Evolutionary conservation across 164 flowering plant genomes (phyloP).

Genomic region (Saururus chinensis): DNA sequence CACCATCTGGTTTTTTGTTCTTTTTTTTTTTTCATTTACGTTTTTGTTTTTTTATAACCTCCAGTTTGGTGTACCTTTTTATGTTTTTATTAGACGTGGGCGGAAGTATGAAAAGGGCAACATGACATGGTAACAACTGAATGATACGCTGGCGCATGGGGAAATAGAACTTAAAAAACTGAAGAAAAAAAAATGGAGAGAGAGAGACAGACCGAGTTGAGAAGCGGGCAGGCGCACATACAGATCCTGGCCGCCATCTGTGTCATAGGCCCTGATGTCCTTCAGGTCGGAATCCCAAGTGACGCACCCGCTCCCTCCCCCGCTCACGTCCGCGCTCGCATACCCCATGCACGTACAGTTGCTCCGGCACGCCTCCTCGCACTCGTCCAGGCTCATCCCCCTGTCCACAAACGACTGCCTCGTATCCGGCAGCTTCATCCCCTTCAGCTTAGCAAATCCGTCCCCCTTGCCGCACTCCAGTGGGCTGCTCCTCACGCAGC

Average conservation of each 20-base stretch:
- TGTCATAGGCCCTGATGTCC: slow-evolving; percentile 12
- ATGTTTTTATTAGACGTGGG: no score
- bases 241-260: slow-evolving; percentile 17
- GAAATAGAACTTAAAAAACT: not conserved
- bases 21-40: no score
- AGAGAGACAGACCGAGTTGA: not conserved
- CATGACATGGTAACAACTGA: not conserved
- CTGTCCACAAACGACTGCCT: not conserved
- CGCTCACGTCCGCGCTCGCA: slow-evolving; percentile 11
- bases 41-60: no score
- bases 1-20: no score
- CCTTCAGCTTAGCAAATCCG: slow-evolving; percentile 7
- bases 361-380: slow-evolving; percentile 18
- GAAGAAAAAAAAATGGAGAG: not conserved
- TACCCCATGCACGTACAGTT: slow-evolving; percentile 32
- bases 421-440: slow-evolving; percentile 28
- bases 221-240: slow-evolving; percentile 15
- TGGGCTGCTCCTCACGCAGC: slow-evolving; percentile 15
- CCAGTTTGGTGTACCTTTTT: no score
- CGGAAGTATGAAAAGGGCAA: no score
- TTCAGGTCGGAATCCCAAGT: slow-evolving; percentile 24
- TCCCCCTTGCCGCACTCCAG: slow-evolving; percentile 7
- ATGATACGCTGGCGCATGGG: not conserved
- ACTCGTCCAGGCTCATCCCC: slow-evolving; percentile 1
- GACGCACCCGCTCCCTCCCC: slow-evolving; percentile 4